Evolutionary conservation across 1,139 yeast genomes (phyloP).

Genomic region (Zygoascus hellenicus): DNA sequence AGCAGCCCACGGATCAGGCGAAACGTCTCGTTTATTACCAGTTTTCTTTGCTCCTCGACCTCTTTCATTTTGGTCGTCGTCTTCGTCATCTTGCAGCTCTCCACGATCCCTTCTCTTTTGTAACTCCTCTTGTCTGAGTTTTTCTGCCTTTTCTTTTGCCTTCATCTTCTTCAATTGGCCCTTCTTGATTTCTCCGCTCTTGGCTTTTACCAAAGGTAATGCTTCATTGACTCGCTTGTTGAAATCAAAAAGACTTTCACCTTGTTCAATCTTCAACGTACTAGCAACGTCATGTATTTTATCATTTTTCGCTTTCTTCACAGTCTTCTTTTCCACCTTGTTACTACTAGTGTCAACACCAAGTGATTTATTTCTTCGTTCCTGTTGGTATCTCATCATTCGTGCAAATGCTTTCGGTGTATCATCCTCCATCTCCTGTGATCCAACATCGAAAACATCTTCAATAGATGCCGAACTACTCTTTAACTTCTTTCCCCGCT

Average conservation of each 20-base stretch:
- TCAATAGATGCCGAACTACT: conserved; percentile 3
- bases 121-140: conserved; percentile 19
- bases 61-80: conserved; percentile 25
- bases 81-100: conserved; percentile 20
- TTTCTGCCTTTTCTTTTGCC: conserved; percentile 24
- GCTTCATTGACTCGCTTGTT: conserved; percentile 37
- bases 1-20: conserved; percentile 40
- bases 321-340: conserved; percentile 6
- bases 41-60: conserved; percentile 20
- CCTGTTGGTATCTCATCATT: conserved; percentile 25
- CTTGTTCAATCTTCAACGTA: conserved; percentile 27
- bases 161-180: conserved; percentile 24
- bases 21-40: conserved; percentile 26
- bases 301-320: conserved; percentile 9
- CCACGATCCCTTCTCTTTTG: conserved; percentile 16
- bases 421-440: conserved; percentile 21
- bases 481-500: conserved; percentile 2
- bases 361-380: conserved; percentile 16
- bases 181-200: conserved; percentile 28
- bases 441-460: conserved; percentile 1
- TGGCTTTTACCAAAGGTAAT: conserved; percentile 34
- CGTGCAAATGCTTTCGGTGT: conserved; percentile 31
- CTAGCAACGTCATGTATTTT: conserved; percentile 3
- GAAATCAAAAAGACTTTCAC: conserved; percentile 35
- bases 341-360: conserved; percentile 6